phyloP scores from a whole-genome alignment of 768 basidiomycete species.

The Leucosporidium creatinivorum region DNA sequence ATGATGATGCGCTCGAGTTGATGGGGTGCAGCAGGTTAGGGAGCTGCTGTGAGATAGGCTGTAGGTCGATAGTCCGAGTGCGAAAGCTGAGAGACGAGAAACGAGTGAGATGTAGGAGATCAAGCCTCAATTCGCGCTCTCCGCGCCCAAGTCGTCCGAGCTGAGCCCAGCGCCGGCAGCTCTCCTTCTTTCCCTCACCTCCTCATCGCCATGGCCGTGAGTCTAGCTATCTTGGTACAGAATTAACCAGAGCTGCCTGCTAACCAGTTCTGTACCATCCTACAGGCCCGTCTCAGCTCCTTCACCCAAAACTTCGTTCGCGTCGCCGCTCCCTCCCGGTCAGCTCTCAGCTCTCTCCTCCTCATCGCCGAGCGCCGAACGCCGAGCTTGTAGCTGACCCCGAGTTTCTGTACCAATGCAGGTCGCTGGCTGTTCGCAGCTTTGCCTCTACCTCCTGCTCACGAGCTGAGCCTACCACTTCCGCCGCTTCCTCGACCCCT shows the following conservation, averaged over 20 bases:
- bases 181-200: too few relatives aligned
- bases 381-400: not conserved
- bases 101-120: too few relatives aligned
- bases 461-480: conserved; percentile 1
- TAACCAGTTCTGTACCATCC: not conserved
- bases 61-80: too few relatives aligned
- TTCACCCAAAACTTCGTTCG: conserved; percentile 6
- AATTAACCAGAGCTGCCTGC: not conserved
- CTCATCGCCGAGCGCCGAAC: not conserved
- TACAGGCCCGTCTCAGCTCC: conserved; percentile 1
- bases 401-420: not conserved
- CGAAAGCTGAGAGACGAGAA: too few relatives aligned
- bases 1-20: too few relatives aligned
- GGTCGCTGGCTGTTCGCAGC: not conserved
- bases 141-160: too few relatives aligned
- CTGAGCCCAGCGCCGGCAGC: too few relatives aligned
- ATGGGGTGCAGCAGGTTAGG: too few relatives aligned
- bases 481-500: conserved; percentile 8
- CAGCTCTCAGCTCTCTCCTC: not conserved
- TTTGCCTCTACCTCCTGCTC: not conserved
- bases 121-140: too few relatives aligned
- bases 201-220: too few relatives aligned
- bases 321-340: not conserved
- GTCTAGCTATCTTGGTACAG: too few relatives aligned
- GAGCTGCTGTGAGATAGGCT: too few relatives aligned